Evolutionary conservation across 140 eudicot genomes (phyloP).

Genomic region (Flaveria floridana): DNA sequence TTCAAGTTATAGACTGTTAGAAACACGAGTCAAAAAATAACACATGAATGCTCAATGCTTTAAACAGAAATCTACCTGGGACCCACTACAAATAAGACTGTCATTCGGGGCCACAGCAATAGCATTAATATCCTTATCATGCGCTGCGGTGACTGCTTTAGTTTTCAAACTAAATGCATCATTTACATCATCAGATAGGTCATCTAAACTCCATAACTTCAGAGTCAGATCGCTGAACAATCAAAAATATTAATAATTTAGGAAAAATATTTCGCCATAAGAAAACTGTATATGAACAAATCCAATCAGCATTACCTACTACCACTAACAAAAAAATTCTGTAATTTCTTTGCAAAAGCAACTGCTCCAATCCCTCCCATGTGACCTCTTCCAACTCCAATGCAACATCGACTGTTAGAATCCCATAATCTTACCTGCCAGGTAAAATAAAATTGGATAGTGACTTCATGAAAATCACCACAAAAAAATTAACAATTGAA

Average conservation of each 20-base stretch:
- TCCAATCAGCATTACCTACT: constrained; percentile 52
- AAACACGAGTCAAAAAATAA: too few relatives aligned
- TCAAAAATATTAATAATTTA: neutral
- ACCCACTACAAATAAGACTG: constrained; percentile 85
- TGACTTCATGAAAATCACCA: neutral
- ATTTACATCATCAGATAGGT: constrained; percentile 41
- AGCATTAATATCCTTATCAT: constrained; percentile 87
- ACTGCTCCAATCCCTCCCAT: constrained; percentile 93
- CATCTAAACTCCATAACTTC: constrained; percentile 88
- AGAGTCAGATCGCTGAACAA: constrained; percentile 69
- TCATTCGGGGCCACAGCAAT: constrained; percentile 89
- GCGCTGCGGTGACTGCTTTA: constrained; percentile 80
- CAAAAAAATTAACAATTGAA: neutral
- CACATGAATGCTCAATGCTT: neutral
- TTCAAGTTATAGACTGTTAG: too few relatives aligned
- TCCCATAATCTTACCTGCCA: constrained; percentile 89
- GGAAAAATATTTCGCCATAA: neutral
- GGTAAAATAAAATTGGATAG: constrained; percentile 9
- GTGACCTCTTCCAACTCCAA: constrained; percentile 91
- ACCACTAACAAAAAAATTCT: constrained; percentile 72
- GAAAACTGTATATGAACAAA: neutral
- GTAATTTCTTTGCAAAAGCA: constrained; percentile 71
- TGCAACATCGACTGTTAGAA: constrained; percentile 43
- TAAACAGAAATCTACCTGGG: constrained; percentile 54
- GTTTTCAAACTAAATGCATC: constrained; percentile 60